Base-by-base conservation (phyloP, 306 rosid genomes). In the Crataegus laevigata region DNA sequence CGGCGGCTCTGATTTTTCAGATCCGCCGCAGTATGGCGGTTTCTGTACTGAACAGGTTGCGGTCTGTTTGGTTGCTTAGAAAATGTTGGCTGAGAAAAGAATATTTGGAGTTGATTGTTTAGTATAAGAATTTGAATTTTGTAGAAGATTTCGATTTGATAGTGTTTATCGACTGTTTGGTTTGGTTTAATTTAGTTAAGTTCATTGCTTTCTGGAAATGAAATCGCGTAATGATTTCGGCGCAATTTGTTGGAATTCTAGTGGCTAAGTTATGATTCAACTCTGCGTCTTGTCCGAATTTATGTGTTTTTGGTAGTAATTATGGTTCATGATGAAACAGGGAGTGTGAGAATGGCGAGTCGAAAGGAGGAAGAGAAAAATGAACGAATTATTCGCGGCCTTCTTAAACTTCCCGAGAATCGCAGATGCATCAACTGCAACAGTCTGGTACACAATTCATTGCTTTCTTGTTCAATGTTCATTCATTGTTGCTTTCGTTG, bases 361-460 rank as follows among this genome's bases (percentile, higher is more conserved):
- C 90, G 91, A 66, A 94, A 80, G 83, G 97, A 94, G 83, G 98
- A 94, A 14, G 97, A 91, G 85, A 90, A 83, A 72, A 89, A 94
- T 74, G 98, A 94, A 77, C 88, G 93, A 58, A 87, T 80, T 65
- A 91, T 94, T 81, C 97, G 98, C 12, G 92, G 93, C 67, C 93
- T 94, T 75, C 96, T 91, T 43, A 94, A 90, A 82, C 96, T 89
- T 62, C 85, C 81, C 2, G 90, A 85, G 68, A 94, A 94, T 78
- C 91, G 91, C 11, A 87, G 96, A 83, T 94, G 98, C 80, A 91
- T 91, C 78, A 94, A 94, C 86, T 94, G 98, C 78, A 89, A 90
- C 78, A 87, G 96, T 82, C 50, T 87, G 91, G 98, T 94, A 87
- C 65, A 86, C 59, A 58, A 72, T 60, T 75, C 29, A 29, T 78